phyloP scores from a whole-genome alignment of 2,329 filamentous ascomycete genomes.

The Aureobasidium sp. region DNA sequence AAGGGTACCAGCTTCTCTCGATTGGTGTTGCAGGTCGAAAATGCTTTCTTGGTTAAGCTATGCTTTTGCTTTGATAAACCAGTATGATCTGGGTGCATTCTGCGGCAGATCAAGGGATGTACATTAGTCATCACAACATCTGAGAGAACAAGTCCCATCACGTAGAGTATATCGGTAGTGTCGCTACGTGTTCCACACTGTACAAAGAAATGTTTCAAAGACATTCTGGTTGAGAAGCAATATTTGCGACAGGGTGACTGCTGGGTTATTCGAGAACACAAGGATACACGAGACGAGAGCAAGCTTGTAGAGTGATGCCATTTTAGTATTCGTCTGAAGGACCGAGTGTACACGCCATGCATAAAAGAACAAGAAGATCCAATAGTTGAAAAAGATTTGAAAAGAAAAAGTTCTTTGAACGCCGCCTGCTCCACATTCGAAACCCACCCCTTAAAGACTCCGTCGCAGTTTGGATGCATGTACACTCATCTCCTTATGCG shows the following conservation, averaged over 20 bases:
- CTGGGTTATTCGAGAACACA: background rate
- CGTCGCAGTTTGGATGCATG: constrained; percentile 8
- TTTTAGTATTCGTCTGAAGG: background rate
- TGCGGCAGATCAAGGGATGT: too few relatives aligned
- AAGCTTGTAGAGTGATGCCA: background rate
- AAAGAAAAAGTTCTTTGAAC: constrained; percentile 4
- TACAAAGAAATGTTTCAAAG: background rate
- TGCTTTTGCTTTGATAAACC: background rate
- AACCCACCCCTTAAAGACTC: constrained; percentile 2
- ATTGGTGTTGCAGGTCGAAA: background rate
- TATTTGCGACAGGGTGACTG: background rate
- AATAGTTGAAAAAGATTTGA: background rate
- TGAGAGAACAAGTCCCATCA: background rate
- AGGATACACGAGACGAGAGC: background rate
- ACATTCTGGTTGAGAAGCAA: too few relatives aligned
- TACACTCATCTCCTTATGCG: constrained; percentile 3
- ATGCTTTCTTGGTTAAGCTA: too few relatives aligned
- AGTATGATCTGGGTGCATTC: too few relatives aligned
- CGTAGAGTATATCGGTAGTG: too few relatives aligned
- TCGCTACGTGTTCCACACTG: background rate
- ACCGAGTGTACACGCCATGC: constrained; percentile 2
- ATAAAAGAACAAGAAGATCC: background rate
- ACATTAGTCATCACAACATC: background rate
- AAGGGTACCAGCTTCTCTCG: rapidly evolving
- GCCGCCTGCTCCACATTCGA: background rate